Percentiles rank a stretch among this genome's conserved stretches.
These are phyloP conservation scores for Chloris gayana DNA, from an alignment of 176 grass and related monocot genomes.

Conservation along the genomic window DNA sequence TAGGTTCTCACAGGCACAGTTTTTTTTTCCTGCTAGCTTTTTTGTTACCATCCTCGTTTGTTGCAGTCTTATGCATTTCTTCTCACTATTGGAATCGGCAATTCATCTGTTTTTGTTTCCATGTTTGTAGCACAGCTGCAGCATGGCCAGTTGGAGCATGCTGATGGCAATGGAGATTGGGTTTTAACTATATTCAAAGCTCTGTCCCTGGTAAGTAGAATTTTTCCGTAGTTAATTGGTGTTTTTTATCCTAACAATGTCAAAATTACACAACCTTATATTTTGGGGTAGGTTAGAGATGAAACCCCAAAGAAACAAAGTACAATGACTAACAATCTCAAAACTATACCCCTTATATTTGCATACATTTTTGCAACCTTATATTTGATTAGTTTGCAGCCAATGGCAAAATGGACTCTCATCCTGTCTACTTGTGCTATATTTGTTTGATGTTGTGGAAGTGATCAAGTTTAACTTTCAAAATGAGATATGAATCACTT, in stretches of 20 bases:
- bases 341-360: no score
- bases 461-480: conserved; percentile 11
- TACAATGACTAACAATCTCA: conserved; percentile 34
- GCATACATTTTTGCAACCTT: no score
- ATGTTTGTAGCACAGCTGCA: conserved; percentile 78
- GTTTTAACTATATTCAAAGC: conserved; percentile 98
- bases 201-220: conserved; percentile 71
- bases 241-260: conserved; percentile 23
- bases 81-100: conserved; percentile 6
- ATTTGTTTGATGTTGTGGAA: conserved; percentile 15
- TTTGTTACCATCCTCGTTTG: neutral
- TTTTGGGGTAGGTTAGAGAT: no score
- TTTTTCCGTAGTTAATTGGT: conserved; percentile 30
- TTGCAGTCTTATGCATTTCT: neutral
- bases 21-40: neutral
- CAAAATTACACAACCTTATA: neutral
- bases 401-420: neutral
- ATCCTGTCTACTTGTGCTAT: conserved; percentile 4
- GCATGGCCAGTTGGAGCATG: conserved; percentile 79
- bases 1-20: neutral
- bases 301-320: no score
- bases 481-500: neutral
- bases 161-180: conserved; percentile 99
- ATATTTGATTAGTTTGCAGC: neutral
- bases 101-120: conserved; percentile 27